These are phyloP conservation scores for Annulohypoxylon truncatum DNA, from an alignment of 2,329 filamentous ascomycete species.

Conservation along the genomic window DNA sequence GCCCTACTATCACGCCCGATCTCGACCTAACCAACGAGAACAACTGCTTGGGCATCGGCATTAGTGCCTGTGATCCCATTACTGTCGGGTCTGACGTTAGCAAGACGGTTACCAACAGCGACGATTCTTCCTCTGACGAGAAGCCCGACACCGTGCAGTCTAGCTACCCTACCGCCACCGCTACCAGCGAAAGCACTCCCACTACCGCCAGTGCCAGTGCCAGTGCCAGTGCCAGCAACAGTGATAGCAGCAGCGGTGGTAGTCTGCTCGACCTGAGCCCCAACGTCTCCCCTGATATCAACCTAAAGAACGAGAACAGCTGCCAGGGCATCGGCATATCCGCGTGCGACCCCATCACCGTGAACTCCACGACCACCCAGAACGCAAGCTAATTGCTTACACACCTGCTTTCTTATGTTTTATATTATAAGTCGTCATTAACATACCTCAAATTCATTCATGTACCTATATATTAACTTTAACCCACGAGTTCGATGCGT, in stretches of 20 bases:
- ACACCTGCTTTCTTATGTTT: not conserved
- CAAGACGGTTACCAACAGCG: slow-evolving; percentile 26
- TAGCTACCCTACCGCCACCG: not conserved
- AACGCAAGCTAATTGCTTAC: slow-evolving; percentile 5
- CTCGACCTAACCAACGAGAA: slow-evolving; percentile 28
- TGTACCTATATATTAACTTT: slow-evolving; percentile 29
- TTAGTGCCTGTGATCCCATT: slow-evolving; percentile 38
- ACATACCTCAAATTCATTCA: slow-evolving; percentile 8
- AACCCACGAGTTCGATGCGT: slow-evolving; percentile 11
- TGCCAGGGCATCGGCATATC: slow-evolving; percentile 43
- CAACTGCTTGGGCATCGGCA: slow-evolving; percentile 37
- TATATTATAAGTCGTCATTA: slow-evolving; percentile 6
- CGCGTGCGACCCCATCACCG: slow-evolving; percentile 44
- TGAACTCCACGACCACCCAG: slow-evolving; percentile 24
- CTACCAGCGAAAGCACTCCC: not conserved
- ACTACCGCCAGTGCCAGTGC: not conserved
- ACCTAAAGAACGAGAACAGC: slow-evolving; percentile 37
- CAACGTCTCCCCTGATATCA: slow-evolving; percentile 25
- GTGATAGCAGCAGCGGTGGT: not conserved
- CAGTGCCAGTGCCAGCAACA: not conserved
- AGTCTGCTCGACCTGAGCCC: slow-evolving; percentile 38
- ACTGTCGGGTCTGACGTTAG: slow-evolving; percentile 38
- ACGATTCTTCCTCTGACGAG: slow-evolving; percentile 1
- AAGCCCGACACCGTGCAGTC: not conserved
- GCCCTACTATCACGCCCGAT: slow-evolving; percentile 21